phyloP scores from a whole-genome alignment of 495 filamentous ascomycete genomes.

The Haplographium delicatum region DNA sequence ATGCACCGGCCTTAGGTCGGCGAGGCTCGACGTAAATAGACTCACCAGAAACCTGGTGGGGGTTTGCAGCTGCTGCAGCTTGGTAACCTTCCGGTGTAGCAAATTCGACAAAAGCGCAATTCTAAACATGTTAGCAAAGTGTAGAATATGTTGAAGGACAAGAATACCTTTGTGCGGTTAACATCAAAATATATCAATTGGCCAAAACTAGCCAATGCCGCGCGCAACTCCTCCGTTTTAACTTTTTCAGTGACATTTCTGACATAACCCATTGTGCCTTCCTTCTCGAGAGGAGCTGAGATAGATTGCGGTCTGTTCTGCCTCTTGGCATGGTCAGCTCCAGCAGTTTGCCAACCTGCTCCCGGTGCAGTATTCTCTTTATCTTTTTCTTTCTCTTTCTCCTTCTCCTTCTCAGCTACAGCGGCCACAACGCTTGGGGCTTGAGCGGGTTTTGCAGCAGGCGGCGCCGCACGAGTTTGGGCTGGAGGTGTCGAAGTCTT shows the following conservation, averaged over 20 bases:
- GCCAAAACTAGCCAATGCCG: constrained; percentile 64
- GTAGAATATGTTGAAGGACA: too few species aligned
- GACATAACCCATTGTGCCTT: constrained; percentile 74
- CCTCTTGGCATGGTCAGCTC: constrained; percentile 68
- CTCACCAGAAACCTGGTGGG: constrained; percentile 76
- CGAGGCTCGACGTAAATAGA: constrained; percentile 85
- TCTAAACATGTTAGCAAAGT: constrained; percentile 56
- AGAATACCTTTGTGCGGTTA: constrained; percentile 76
- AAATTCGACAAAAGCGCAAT: constrained; percentile 95
- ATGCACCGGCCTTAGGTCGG: constrained; percentile 64
- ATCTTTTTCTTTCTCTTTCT: constrained; percentile 17
- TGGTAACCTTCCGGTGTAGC: constrained; percentile 69
- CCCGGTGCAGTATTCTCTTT: constrained; percentile 23
- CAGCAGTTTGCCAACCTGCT: constrained; percentile 76
- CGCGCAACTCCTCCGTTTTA: constrained; percentile 58
- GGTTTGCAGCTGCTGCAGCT: constrained; percentile 77
- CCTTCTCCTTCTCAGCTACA: too few species aligned
- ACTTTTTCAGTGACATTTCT: constrained; percentile 91
- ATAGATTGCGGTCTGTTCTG: constrained; percentile 61
- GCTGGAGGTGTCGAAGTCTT: constrained; percentile 27
- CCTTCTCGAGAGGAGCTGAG: constrained; percentile 52
- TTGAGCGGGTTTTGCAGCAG: constrained; percentile 24
- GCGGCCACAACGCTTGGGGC: constrained; percentile 24
- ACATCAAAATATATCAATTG: constrained; percentile 84
- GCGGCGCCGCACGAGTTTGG: constrained; percentile 22